Base-by-base conservation (phyloP, 129 eudicot genomes). In the Calendula officinalis region DNA sequence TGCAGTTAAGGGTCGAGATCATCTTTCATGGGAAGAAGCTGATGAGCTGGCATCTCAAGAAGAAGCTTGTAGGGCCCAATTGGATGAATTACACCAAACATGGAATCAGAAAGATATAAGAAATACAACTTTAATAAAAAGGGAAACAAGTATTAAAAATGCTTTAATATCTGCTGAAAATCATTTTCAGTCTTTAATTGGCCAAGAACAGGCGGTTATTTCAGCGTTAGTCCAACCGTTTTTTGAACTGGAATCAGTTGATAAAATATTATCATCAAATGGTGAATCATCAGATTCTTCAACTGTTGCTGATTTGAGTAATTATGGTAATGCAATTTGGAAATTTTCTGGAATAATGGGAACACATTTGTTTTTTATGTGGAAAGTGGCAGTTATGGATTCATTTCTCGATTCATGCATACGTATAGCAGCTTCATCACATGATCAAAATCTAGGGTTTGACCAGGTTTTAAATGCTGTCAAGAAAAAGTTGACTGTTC, bases 1-100 rank as follows among this genome's bases (percentile, higher is more conserved):
- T 77, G 74, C 99, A 59, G 77, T 86, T 37, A 83, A 82, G 80
- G 95, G 99, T 55, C 77, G 99, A 35, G 97, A 94, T 60, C 89
- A 94, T 78, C 81, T 94, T 50, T 94, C 99, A 3, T 94, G 99
- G 99, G 99, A 94, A 56, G 99, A 94, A 74, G 99, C 99, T 59
- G 99, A 94, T 56, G 99, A 94, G 76, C 85, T 94, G 39, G 96
- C 94, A 49, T 94, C 99, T 73, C 99, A 94, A 81, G 99, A 89
- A 80, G 99, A 94, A 78, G 92, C 92, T 76, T 94, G 99, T 76
- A 83, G 86, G 62, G 90, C 79, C 47, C 97, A 94, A 63, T 84
- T 94, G 47, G 90, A 88, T 34, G 78, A 84, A 68, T 97, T 94
- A 64, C 97, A 94, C 72, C 84, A 79, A 42, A 72, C 85, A 69